Base-by-base conservation (phyloP, 768 basidiomycete genomes). In the Leccinum subgranulosum region DNA sequence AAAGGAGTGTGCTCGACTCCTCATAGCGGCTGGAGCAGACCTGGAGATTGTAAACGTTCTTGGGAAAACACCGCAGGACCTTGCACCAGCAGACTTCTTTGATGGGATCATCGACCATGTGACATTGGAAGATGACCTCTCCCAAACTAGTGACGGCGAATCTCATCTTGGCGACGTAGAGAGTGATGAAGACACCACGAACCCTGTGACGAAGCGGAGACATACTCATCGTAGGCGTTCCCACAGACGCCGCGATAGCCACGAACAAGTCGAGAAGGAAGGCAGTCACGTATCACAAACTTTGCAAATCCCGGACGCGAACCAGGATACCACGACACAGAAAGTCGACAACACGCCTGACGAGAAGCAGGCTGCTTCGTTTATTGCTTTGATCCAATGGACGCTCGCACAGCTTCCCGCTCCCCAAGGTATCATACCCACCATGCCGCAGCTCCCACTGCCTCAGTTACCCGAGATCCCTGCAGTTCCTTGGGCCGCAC, bases 11-110 rank as follows among this genome's bases (percentile, higher is more conserved):
- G 81, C 83, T 2, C 75, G 78, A 48, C 71, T 87, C 6, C 77
- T 99, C 29, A 65, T 96, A n/a, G 76, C 81, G 11, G 92, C 85
- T 29, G 92, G 92, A 29, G 96, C 96, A 0, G 87, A 91, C 60
- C 69, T 79, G 28, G 87, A 89, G 66, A 83, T 92, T 50, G 90
- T 92, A 54, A 81, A 92, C 60, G 81, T 78, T 0, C 74, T 81
- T 29, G 91, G 91, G 17, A 85, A 84, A 73, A 90, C 84, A 4
- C 77, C 92, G 5, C 77, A 78, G 31, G 89, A 93, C 62, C 73
- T 86, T 43, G 77, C 77, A 8, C 75, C 80, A 1, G 52, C 66
- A 4, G 75, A 76, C 41, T 77, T 79, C 59, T 80, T 87, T 64
- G 75, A 71, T 45, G 79, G 65, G 62, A 74, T 64, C 47, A 58